phyloP scores from a whole-genome alignment of 2,329 filamentous ascomycete genomes.

The Phyllosticta citriasiana region DNA sequence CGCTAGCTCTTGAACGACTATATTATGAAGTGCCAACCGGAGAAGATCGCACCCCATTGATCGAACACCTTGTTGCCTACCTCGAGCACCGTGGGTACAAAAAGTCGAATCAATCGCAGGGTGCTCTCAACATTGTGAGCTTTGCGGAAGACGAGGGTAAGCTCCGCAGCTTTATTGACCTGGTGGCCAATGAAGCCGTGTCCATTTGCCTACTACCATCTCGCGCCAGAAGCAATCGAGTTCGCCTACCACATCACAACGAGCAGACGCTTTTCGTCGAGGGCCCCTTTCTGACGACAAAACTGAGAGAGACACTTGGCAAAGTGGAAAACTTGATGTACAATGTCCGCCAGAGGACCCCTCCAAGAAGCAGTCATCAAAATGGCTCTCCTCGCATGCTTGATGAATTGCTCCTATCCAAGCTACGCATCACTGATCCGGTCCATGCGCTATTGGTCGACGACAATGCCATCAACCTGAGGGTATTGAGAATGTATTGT shows the following conservation, averaged over 20 bases:
- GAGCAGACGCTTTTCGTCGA: constrained; percentile 19
- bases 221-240: constrained; percentile 15
- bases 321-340: constrained; percentile 8
- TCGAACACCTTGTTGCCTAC: constrained; percentile 13
- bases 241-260: constrained; percentile 12
- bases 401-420: neutral
- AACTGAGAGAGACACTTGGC: constrained; percentile 13
- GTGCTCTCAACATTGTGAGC: constrained; percentile 18
- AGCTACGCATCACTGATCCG: constrained; percentile 1
- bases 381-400: neutral
- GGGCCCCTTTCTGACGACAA: constrained; percentile 19
- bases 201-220: constrained; percentile 23
- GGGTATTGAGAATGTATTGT: constrained; percentile 40
- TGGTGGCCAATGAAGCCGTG: constrained; percentile 14
- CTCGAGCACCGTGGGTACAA: constrained; percentile 12
- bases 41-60: neutral
- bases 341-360: neutral
- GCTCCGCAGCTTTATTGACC: constrained; percentile 14
- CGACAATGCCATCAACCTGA: constrained; percentile 41
- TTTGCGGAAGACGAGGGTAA: constrained; percentile 16
- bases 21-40: constrained; percentile 10
- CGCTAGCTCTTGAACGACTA: constrained; percentile 12
- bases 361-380: neutral
- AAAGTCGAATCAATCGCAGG: constrained; percentile 3
- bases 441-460: constrained; percentile 33